A percentile compares a stretch with the other conserved stretches of the same genome.
Conservation (phyloP, 1,284 basidiomycete genomes). For the Rhodotorula sp. region DNA sequence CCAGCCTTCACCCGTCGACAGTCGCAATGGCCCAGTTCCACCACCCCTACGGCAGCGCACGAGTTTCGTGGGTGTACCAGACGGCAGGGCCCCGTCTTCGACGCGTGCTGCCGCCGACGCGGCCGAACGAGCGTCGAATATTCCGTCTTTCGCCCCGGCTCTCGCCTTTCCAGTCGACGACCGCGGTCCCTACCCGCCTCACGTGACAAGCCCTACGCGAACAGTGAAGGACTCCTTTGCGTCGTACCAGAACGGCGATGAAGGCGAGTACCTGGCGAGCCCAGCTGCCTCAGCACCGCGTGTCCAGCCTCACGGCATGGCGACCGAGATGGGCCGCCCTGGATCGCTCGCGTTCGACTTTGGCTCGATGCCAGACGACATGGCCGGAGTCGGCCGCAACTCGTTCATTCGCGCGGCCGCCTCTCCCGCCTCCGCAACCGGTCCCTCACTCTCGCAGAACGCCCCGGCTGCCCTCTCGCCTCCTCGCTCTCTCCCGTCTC, state of each 20-base stretch:
- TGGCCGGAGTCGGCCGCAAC: conserved; percentile 36
- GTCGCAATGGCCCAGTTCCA: not conserved
- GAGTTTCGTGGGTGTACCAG: too few relatives aligned
- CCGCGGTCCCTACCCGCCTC: conserved; percentile 24
- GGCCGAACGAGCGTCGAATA: conserved; percentile 4
- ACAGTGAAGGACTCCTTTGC: not conserved
- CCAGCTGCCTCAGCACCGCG: not conserved
- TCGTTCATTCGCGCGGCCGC: conserved; percentile 23
- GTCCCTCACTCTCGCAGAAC: not conserved
- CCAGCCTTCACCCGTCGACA: not conserved
- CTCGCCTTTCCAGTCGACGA: conserved; percentile 15
- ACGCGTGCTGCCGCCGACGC: not conserved
- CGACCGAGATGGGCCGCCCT: not conserved
- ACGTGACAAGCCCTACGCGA: not conserved
- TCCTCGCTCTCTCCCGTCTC: not conserved
- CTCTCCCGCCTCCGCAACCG: not conserved
- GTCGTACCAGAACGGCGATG: not conserved
- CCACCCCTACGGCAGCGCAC: not conserved
- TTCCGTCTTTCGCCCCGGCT: conserved; percentile 21
- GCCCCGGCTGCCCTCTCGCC: not conserved
- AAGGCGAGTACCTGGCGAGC: not conserved
- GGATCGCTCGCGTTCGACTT: conserved; percentile 10
- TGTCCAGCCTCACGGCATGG: not conserved
- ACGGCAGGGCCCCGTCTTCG: too few relatives aligned
- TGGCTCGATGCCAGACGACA: conserved; percentile 4